Conservation (phyloP, 2,329 filamentous ascomycete genomes). For the Trichoderma pleuroti region DNA sequence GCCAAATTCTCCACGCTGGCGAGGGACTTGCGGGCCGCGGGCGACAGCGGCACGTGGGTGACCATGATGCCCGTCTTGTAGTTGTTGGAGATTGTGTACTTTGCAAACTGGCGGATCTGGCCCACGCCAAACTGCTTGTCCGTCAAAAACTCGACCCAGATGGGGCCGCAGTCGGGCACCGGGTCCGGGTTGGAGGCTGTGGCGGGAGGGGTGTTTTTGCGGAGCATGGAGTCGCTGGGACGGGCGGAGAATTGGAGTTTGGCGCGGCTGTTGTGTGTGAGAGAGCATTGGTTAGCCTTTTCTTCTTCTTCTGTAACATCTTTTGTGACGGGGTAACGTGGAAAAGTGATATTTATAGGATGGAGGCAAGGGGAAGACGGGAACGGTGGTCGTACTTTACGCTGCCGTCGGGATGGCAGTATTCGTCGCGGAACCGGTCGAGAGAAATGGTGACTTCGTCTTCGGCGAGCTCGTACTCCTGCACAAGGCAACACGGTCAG, state of each 20-base stretch:
- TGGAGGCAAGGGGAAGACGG: not conserved
- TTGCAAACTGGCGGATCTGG: conserved; percentile 86
- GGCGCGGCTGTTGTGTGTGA: conserved; percentile 57
- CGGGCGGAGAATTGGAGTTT: conserved; percentile 85
- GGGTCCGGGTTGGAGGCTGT: conserved; percentile 68
- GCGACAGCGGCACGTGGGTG: conserved; percentile 75
- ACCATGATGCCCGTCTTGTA: conserved; percentile 91
- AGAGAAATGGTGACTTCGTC: conserved; percentile 85
- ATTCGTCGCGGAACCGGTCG: conserved; percentile 73
- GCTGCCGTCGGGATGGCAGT: conserved; percentile 67
- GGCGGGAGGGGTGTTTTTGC: conserved; percentile 73
- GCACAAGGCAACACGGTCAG: not conserved
- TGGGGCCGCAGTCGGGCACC: conserved; percentile 71
- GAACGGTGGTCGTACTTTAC: conserved; percentile 57
- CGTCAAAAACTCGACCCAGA: conserved; percentile 89
- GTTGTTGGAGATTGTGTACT: conserved; percentile 73
- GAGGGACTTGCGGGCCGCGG: conserved; percentile 83
- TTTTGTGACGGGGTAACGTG: not conserved
- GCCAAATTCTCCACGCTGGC: conserved; percentile 70
- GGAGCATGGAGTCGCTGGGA: conserved; percentile 78
- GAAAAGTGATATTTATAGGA: not conserved
- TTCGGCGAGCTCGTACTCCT: conserved; percentile 92
- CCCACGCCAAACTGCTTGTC: conserved; percentile 82
- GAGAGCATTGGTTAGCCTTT: not conserved
- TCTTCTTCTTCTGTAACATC: not conserved